Conservation (phyloP, 352 stramenopile genomes). For the Phytophthora litchii region DNA sequence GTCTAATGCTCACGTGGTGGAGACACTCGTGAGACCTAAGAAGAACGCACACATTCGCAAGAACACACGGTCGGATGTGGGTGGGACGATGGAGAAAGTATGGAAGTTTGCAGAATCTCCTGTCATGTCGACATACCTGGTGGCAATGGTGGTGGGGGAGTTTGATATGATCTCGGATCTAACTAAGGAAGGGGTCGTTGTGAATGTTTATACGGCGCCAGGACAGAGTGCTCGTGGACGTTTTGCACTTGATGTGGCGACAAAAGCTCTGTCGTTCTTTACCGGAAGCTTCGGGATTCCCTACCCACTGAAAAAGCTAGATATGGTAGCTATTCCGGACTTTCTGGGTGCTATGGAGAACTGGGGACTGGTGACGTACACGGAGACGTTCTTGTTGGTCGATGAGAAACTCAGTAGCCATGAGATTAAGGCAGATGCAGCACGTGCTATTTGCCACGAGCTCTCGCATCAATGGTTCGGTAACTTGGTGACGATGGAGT, state of each 20-base stretch:
- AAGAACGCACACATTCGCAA: slow-evolving; percentile 64
- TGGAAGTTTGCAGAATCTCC: slow-evolving; percentile 94
- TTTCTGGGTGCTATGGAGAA: slow-evolving; percentile 97
- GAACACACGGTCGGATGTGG: slow-evolving; percentile 44
- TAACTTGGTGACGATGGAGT: slow-evolving; percentile 99
- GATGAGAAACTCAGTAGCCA: slow-evolving; percentile 68
- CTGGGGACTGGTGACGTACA: slow-evolving; percentile 96
- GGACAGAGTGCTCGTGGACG: slow-evolving; percentile 89
- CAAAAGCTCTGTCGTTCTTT: slow-evolving; percentile 75
- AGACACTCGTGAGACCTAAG: slow-evolving; percentile 65
- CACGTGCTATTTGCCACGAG: slow-evolving; percentile 97
- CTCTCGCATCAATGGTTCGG: slow-evolving; percentile 97
- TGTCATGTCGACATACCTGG: slow-evolving; percentile 98
- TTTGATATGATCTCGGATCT: slow-evolving; percentile 95
- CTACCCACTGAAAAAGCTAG: slow-evolving; percentile 98
- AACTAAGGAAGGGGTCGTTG: slow-evolving; percentile 90
- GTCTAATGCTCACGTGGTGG: slow-evolving; percentile 96
- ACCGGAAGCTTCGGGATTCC: slow-evolving; percentile 72
- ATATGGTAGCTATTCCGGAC: slow-evolving; percentile 97
- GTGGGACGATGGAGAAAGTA: slow-evolving; percentile 53
- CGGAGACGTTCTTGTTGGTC: slow-evolving; percentile 92
- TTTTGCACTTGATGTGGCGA: slow-evolving; percentile 89
- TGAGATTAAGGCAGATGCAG: slow-evolving; percentile 74
- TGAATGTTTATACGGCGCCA: slow-evolving; percentile 95
- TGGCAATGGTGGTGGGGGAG: slow-evolving; percentile 96